phyloP scores from a whole-genome alignment of 345 rosid species.

The Gossypium longicalyx region DNA sequence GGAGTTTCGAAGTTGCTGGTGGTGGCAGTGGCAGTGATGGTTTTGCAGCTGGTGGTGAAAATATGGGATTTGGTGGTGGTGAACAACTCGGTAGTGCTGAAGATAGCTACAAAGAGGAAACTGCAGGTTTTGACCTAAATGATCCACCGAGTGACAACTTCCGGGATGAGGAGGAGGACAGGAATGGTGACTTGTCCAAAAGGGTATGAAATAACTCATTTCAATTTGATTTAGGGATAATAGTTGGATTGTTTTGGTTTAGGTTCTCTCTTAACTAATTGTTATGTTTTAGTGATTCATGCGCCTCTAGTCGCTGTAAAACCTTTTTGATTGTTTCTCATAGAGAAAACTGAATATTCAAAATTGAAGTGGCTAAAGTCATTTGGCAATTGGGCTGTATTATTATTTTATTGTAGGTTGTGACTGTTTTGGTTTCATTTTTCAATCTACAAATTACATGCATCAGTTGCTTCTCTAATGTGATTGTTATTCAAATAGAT shows the following conservation, averaged over 20 bases:
- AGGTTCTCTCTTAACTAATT: not conserved
- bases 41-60: not conserved
- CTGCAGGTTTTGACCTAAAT: conserved; percentile 25
- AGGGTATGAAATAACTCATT: conserved; percentile 45
- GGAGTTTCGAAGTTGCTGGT: conserved; percentile 22
- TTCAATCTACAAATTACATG: too few relatives aligned
- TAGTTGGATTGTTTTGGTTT: not conserved
- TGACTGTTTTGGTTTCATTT: too few relatives aligned
- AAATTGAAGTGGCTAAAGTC: not conserved
- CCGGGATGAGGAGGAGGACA: conserved; percentile 35
- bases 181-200: conserved; percentile 48
- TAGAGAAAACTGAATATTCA: not conserved
- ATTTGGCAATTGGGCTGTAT: too few relatives aligned
- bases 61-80: conserved; percentile 6
- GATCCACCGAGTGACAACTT: conserved; percentile 24
- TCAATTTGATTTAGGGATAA: not conserved
- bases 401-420: too few relatives aligned
- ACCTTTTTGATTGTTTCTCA: too few relatives aligned
- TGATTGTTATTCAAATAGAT: too few relatives aligned
- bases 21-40: conserved; percentile 25
- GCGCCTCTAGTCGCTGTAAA: too few relatives aligned
- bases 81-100: conserved; percentile 4
- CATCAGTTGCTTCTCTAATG: too few relatives aligned
- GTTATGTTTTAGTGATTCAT: not conserved
- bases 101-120: not conserved